Evolutionary conservation across 2,329 filamentous ascomycete genomes (phyloP).

Genomic region (Epichloe gansuensis): DNA sequence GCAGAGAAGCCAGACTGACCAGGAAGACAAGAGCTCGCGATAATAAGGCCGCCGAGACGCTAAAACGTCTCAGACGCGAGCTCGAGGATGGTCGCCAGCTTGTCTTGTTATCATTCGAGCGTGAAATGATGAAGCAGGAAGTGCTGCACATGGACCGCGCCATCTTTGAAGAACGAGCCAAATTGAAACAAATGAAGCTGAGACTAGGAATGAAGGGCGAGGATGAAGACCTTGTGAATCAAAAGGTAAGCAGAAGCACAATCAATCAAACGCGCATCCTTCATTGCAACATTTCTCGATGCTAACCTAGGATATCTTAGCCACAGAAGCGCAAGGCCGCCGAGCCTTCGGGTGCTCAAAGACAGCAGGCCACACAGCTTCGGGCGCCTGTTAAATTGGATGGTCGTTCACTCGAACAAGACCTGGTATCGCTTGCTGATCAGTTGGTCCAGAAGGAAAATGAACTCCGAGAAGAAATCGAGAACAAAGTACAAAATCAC

Average conservation of each 20-base stretch:
- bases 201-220: conserved; percentile 82
- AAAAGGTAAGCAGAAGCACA: conserved; percentile 53
- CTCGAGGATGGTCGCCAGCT: conserved; percentile 79
- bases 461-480: conserved; percentile 69
- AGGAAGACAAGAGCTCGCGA: conserved; percentile 91
- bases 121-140: conserved; percentile 70
- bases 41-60: conserved; percentile 85
- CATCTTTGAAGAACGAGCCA: conserved; percentile 71
- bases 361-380: conserved; percentile 49
- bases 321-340: conserved; percentile 59
- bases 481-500: conserved; percentile 78
- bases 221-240: conserved; percentile 89
- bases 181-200: conserved; percentile 79
- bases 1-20: conserved; percentile 85
- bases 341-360: conserved; percentile 49
- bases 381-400: conserved; percentile 60
- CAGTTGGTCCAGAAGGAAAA: conserved; percentile 71
- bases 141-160: conserved; percentile 61
- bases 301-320: conserved; percentile 29
- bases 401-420: conserved; percentile 60
- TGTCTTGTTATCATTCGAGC: conserved; percentile 62
- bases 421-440: conserved; percentile 66
- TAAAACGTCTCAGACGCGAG: conserved; percentile 83
- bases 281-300: conserved; percentile 17
- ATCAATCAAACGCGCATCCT: background rate